These are phyloP conservation scores for Calendula officinalis DNA, from an alignment of 129 eudicot genomes.

Conservation along the genomic window DNA sequence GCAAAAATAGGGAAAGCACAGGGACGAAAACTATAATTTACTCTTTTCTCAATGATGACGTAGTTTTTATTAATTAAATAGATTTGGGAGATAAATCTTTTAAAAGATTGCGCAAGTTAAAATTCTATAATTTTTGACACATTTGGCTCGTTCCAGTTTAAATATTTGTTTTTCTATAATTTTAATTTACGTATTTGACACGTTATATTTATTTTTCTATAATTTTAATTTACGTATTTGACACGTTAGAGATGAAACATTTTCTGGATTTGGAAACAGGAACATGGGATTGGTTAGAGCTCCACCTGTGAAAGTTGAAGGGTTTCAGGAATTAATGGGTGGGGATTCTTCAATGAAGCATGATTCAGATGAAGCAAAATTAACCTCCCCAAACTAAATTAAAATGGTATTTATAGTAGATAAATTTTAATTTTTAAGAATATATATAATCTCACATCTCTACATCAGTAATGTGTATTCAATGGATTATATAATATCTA, in stretches of 20 bases:
- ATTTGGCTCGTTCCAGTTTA: neutral
- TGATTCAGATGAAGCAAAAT: constrained; percentile 78
- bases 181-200: neutral
- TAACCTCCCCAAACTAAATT: constrained; percentile 62
- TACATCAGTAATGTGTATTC: constrained; percentile 4
- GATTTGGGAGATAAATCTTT: too few relatives aligned
- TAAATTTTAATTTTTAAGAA: neutral
- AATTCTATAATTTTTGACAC: neutral
- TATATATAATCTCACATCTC: neutral
- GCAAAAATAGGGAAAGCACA: too few relatives aligned
- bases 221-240: neutral
- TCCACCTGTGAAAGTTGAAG: constrained; percentile 97
- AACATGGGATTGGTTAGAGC: constrained; percentile 85
- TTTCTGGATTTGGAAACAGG: constrained; percentile 44
- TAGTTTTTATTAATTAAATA: too few relatives aligned
- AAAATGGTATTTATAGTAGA: constrained; percentile 11
- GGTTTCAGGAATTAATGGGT: constrained; percentile 94
- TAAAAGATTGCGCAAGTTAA: neutral
- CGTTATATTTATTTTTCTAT: too few relatives aligned
- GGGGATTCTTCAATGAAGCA: constrained; percentile 90
- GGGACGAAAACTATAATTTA: too few relatives aligned
- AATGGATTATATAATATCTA: neutral
- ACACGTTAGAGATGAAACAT: neutral
- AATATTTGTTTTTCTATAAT: neutral
- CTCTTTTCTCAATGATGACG: too few relatives aligned